phyloP scores from a whole-genome alignment of 345 rosid species.

The Salix brachista region DNA sequence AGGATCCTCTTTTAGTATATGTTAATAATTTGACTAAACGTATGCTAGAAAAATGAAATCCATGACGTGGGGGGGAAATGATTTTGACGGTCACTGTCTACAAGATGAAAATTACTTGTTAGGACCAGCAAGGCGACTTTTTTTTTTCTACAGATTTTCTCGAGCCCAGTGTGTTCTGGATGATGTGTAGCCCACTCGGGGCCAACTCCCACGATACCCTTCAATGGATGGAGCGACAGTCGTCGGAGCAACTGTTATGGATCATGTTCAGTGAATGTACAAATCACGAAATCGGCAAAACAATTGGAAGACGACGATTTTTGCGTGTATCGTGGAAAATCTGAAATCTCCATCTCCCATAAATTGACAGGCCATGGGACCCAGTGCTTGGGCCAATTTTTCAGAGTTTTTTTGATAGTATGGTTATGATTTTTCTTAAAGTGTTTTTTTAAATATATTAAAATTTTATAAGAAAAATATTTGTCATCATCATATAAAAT shows the following conservation, averaged over 20 bases:
- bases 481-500: too few relatives aligned
- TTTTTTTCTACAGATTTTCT: not conserved
- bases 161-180: not conserved
- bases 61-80: too few relatives aligned
- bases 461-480: too few relatives aligned
- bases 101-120: not conserved
- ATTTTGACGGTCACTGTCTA: not conserved
- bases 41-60: too few relatives aligned
- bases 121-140: not conserved
- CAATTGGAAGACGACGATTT: not conserved
- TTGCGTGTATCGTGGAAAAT: not conserved
- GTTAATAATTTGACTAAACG: too few relatives aligned
- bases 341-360: not conserved
- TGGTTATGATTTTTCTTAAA: too few relatives aligned
- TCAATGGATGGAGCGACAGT: not conserved
- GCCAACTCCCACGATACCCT: not conserved
- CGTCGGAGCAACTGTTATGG: not conserved
- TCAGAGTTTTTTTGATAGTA: rapidly evolving
- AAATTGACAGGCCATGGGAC: not conserved
- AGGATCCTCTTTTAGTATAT: too few relatives aligned
- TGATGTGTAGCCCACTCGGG: not conserved
- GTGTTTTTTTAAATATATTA: too few relatives aligned
- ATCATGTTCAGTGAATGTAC: not conserved
- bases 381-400: too few relatives aligned
- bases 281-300: not conserved